Base-by-base conservation (phyloP, 2,329 filamentous ascomycete genomes). In the Chaetomiaceae sp. region DNA sequence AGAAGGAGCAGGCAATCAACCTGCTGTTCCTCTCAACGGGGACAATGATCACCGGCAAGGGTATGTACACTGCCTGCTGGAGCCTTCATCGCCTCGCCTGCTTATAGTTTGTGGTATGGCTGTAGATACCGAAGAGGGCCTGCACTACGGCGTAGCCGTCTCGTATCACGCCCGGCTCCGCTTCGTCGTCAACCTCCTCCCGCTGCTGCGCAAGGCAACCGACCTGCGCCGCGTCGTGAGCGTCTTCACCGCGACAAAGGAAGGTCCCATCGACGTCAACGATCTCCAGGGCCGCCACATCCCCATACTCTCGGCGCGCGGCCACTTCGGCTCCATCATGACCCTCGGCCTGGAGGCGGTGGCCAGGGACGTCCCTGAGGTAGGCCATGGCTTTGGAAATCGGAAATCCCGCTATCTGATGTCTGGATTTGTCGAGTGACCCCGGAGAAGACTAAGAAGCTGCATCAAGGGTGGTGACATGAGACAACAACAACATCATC, bases 91-190 rank as follows among this genome's bases (percentile, higher is more conserved):
- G n/a, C n/a, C n/a, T n/a, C n/a, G n/a, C n/a, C n/a, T n/a, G n/a
- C n/a, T n/a, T n/a, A n/a, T n/a, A n/a, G n/a, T n/a, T n/a, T n/a
- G n/a, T n/a, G n/a, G n/a, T 10, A 40, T 5, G 5, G 9, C 9
- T 5, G 4, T 14, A 60, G 62, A 62, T 40, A 66, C 63, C 1
- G 30, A 47, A 11, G 64, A 68, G 47, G 58, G 57, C 24, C 55
- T 67, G 4, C 58, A 68, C n/a, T 33, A 43, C 3, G 54, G 45
- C 29, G 50, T 62, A 26, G 47, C 60, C 3, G 37, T 67, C 9
- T 58, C 59, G 4, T 67, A 64, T 53, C 65, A 59, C 45, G 51
- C 60, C 2, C 59, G 64, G 17, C 35, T 62, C 4, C 58, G 63
- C 4, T 44, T 65, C 8, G 42, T 61, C 19, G 54, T 47, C 6